Evolutionary conservation across 192 early-diverging fungal genomes (phyloP).

Genomic region (Backusella circina): DNA sequence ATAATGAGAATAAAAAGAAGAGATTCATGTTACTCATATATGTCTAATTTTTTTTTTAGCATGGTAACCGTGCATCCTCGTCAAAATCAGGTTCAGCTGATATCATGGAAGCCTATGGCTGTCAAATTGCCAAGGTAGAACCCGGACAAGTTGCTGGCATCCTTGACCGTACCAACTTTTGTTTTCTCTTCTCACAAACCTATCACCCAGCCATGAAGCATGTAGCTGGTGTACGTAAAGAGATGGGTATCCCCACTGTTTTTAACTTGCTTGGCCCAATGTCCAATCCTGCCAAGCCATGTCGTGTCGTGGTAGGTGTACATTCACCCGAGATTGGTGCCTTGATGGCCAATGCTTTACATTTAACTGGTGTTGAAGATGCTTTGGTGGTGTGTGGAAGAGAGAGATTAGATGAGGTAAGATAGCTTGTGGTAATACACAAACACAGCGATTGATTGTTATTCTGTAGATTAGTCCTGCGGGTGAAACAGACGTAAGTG

Average conservation of each 20-base stretch:
- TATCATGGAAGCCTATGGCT: constrained; percentile 83
- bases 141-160: constrained; percentile 66
- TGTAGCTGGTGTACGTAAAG: constrained; percentile 68
- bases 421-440: background rate
- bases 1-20: background rate
- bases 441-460: background rate
- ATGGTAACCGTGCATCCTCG: constrained; percentile 91
- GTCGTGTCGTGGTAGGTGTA: constrained; percentile 88
- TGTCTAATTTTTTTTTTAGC: constrained; percentile 40
- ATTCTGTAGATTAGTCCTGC: constrained; percentile 72
- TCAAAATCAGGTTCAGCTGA: constrained; percentile 93
- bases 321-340: constrained; percentile 72
- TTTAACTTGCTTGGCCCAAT: constrained; percentile 95
- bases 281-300: constrained; percentile 82
- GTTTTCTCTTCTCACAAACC: constrained; percentile 89
- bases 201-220: constrained; percentile 91
- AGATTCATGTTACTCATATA: background rate
- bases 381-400: constrained; percentile 91
- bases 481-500: constrained; percentile 74
- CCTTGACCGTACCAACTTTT: constrained; percentile 66
- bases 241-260: constrained; percentile 89
- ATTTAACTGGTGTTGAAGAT: constrained; percentile 69
- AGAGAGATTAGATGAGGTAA: constrained; percentile 87
- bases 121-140: constrained; percentile 61
- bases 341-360: constrained; percentile 81